Percentiles rank a stretch among this genome's conserved stretches.
phyloP scores from a whole-genome alignment of 495 filamentous ascomycete species.

The Lasiosphaeriaceae sp. region DNA sequence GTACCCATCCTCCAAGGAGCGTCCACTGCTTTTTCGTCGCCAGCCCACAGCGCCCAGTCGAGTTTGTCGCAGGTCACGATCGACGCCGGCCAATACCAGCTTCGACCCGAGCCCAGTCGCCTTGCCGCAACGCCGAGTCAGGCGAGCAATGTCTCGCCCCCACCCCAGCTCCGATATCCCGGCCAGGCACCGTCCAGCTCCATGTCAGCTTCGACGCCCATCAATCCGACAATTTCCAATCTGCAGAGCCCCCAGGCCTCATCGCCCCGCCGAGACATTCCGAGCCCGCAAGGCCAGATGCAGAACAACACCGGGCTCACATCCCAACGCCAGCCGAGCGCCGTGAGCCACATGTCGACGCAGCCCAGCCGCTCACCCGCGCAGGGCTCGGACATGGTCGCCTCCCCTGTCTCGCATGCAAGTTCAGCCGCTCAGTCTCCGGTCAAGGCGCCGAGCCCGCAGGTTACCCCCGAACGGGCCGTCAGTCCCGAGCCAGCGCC shows the following conservation, averaged over 20 bases:
- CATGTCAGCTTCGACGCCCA: slow-evolving; percentile 16
- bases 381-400: not conserved
- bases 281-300: not conserved
- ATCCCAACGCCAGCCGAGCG: slow-evolving; percentile 23
- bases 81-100: slow-evolving; percentile 9
- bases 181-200: slow-evolving; percentile 16
- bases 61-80: slow-evolving; percentile 13
- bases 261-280: not conserved
- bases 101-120: slow-evolving; percentile 7
- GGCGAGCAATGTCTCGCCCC: slow-evolving; percentile 8
- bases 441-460: slow-evolving; percentile 24
- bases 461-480: slow-evolving; percentile 22
- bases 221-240: slow-evolving; percentile 13
- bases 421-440: slow-evolving; percentile 3
- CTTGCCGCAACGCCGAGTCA: not conserved
- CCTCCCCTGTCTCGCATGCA: slow-evolving; percentile 10
- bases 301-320: slow-evolving; percentile 5
- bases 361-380: slow-evolving; percentile 12
- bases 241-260: slow-evolving; percentile 12
- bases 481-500: slow-evolving; percentile 25
- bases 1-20: slow-evolving; percentile 2
- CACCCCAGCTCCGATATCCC: slow-evolving; percentile 11
- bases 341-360: slow-evolving; percentile 25
- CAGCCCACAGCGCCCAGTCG: not conserved
- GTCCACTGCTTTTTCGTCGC: slow-evolving; percentile 2